Evolutionary conservation across 2,329 filamentous ascomycete genomes (phyloP), one percentile per base, ranked within the genome.

Genomic region (Paecilomyces variotii): DNA sequence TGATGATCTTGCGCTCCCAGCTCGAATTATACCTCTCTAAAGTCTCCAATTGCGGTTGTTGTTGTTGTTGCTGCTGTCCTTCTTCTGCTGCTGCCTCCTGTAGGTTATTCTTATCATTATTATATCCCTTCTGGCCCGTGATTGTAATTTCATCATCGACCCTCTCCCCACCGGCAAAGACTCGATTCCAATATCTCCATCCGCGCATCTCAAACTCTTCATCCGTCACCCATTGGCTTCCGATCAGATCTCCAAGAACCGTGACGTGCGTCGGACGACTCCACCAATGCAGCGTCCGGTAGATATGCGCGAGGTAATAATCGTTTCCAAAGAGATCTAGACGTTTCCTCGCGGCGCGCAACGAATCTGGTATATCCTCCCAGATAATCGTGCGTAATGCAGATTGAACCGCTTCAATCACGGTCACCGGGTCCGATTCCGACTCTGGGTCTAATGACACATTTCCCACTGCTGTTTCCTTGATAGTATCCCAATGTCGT

Each of bases 301-400:
- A 97, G 59, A 97, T 91, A 72, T 99, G 94, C 24, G 89, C 90
- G 32, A 99, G 83, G 74, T 97, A 99, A 69, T 86, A 90, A 75
- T 99, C 94, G 74, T 99, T 99, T 3, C 94, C 94, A 68, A 91
- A 84, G 1, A 97, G 83, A 73, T 99, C 94, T 65, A 99, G 73
- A 19, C 84, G 82, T 77, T 99, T 99, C 63, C 90, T 84, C 55
- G 82, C 78, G 0, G 86, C 87, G 64, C 86, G 80, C 55, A 92
- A 64, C 19, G 86, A 80, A 64, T 84, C 82, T 5, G 85, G 86
- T 1, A 91, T 76, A 71, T 96, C 91, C 59, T 87, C 81, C 60
- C 84, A 79, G 62, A 80, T 78, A 34, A 90, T 60, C 10, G 60
- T 63, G 27, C 56, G 59, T 12, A 73, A 53, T 4, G 64, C 65